Evolutionary conservation across 75 land plant genomes (phyloP), one percentile per base, ranked within the genome.

Genomic region (Cryptomeria japonica): DNA sequence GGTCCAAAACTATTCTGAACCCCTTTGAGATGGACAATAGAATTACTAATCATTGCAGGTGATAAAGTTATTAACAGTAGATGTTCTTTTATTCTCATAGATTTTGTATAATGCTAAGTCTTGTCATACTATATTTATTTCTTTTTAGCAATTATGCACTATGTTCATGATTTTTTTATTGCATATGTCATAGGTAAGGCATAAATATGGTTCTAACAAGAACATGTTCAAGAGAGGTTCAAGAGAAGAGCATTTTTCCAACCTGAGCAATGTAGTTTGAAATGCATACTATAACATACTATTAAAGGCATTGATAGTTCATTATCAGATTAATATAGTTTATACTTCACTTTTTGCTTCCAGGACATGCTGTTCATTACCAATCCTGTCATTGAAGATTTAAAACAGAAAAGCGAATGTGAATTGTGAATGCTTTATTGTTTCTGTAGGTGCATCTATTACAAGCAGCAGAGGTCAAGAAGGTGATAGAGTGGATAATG

Each of bases 401-500:
- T 5, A 37, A 82, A 87, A 38, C 39, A 55, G 78, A n/a, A 37
- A 64, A 8, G 16, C 19, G 37, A 79, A 34, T 31, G 38, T 83
- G 86, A 41, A 34, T 85, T 87, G 34, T 36, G 14, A 34, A 46
- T 58, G 19, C 44, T 76, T 15, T 61, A 51, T 39, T 46, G 78
- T 80, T 49, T 38, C 22, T 88, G 89, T 96, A 98, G 99, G 94
- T 93, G 42, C 96, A 96, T 89, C 90, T 98, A 80, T 80, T 94
- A 82, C 91, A 93, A 85, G 98, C 99, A 87, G 96, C 97, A 39
- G 97, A 95, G 87, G 94, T 98, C 68, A 94, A 97, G 86, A 92
- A 87, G 82, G 91, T 95, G n/a, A 94, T 96, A 80, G 99, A 98
- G 90, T 95, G 96, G 95, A 94, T 96, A 75, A 94, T 98, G 92